These are phyloP conservation scores for Pterocarpus santalinus DNA, from an alignment of 306 rosid species.

Conservation along the genomic window DNA sequence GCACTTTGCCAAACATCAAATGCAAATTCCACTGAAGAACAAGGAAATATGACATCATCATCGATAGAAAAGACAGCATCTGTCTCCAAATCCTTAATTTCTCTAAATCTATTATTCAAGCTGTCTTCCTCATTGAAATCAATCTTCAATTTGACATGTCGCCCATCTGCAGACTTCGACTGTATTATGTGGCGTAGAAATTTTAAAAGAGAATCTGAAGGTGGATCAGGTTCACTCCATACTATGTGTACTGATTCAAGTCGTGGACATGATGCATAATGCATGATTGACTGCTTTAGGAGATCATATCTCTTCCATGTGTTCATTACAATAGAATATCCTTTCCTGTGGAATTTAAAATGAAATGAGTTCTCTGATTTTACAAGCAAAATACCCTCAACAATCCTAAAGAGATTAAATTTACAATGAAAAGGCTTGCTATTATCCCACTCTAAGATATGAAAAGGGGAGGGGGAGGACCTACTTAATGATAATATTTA, in stretches of 20 bases:
- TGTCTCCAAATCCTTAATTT: conserved; percentile 70
- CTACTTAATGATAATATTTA: no score
- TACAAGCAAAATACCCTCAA: not conserved
- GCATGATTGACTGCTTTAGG: conserved; percentile 85
- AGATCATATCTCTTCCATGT: conserved; percentile 99
- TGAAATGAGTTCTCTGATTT: conserved; percentile 22
- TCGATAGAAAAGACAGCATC: conserved; percentile 93
- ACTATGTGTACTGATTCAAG: conserved; percentile 84
- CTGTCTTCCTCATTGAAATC: conserved; percentile 87
- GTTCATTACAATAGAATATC: conserved; percentile 89
- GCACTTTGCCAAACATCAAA: conserved; percentile 96
- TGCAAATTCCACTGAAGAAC: conserved; percentile 90
- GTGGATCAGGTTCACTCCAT: conserved; percentile 96
- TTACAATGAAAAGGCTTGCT: not conserved
- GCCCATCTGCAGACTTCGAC: conserved; percentile 63
- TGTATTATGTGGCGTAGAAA: conserved; percentile 54
- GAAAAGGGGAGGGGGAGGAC: not conserved
- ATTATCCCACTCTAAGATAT: not conserved
- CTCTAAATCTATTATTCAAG: conserved; percentile 94
- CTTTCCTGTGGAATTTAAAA: conserved; percentile 64
- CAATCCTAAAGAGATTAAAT: not conserved
- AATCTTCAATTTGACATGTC: conserved; percentile 64
- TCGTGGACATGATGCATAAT: conserved; percentile 79
- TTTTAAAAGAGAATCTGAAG: conserved; percentile 62
- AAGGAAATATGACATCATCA: conserved; percentile 93